A percentile compares a stretch with the other conserved stretches of the same genome.
These are phyloP conservation scores for Trichomonas gallinae DNA, from an alignment of 208 protist genomes.

Conservation along the genomic window DNA sequence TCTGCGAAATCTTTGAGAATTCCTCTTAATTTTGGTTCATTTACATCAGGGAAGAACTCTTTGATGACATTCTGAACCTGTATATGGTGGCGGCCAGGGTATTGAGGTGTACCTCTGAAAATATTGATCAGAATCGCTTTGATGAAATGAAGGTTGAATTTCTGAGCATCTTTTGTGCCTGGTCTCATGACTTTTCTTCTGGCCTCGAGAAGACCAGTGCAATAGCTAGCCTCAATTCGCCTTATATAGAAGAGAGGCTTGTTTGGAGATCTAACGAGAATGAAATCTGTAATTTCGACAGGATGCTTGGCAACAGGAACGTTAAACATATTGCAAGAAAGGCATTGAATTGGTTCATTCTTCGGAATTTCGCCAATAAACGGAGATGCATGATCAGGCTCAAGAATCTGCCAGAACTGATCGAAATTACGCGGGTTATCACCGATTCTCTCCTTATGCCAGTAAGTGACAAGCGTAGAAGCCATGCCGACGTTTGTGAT, in stretches of 20 bases:
- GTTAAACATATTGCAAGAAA: not conserved
- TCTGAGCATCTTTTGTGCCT: not conserved
- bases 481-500: conserved; percentile 7
- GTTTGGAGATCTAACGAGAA: not conserved
- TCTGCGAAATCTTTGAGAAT: not conserved
- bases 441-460: not conserved
- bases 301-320: not conserved
- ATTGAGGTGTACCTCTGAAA: not conserved
- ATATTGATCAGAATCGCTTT: conserved; percentile 16
- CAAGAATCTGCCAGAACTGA: not conserved
- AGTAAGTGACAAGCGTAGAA: not conserved
- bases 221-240: not conserved
- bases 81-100: not conserved
- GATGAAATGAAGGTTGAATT: not conserved
- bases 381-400: not conserved
- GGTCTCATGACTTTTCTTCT: not conserved
- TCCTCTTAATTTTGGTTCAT: not conserved
- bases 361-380: not conserved
- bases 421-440: not conserved
- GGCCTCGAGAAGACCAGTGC: not conserved
- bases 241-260: not conserved
- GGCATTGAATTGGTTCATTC: not conserved
- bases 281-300: not conserved
- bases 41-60: not conserved
- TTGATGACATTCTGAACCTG: not conserved